A percentile compares a stretch with the other conserved stretches of the same genome.
phyloP scores from a whole-genome alignment of 1,284 basidiomycete species.

The Caloboletus inedulis region DNA sequence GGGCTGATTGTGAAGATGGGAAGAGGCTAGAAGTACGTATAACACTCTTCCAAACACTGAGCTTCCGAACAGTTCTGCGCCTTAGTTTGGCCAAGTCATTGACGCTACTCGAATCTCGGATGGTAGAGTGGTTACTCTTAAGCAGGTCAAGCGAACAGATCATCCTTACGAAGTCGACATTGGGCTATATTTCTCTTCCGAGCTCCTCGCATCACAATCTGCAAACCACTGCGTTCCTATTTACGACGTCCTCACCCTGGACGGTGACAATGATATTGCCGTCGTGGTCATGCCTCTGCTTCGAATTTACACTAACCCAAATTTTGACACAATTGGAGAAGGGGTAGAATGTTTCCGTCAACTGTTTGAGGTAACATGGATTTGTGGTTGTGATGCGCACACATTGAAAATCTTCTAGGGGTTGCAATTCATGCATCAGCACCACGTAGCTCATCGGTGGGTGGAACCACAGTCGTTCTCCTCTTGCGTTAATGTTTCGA shows the following conservation, averaged over 20 bases:
- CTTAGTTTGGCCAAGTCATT: slow-evolving; percentile 20
- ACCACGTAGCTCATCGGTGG: slow-evolving; percentile 20
- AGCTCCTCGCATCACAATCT: too few relatives aligned
- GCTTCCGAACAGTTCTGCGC: too few relatives aligned
- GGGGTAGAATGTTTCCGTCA: slow-evolving; percentile 34
- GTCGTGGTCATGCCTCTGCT: slow-evolving; percentile 36
- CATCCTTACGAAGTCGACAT: slow-evolving; percentile 31
- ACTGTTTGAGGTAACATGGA: slow-evolving; percentile 36
- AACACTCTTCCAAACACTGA: too few relatives aligned
- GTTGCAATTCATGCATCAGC: slow-evolving; percentile 26
- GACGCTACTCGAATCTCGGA: slow-evolving; percentile 35
- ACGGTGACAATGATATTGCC: slow-evolving; percentile 7
- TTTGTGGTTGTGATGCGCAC: rapidly evolving
- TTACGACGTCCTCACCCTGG: slow-evolving; percentile 25
- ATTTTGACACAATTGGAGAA: slow-evolving; percentile 35
- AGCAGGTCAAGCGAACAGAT: slow-evolving; percentile 20
- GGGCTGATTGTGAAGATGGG: slow-evolving; percentile 3
- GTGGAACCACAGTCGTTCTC: background rate
- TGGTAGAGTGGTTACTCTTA: slow-evolving; percentile 30
- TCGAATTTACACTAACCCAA: slow-evolving; percentile 16
- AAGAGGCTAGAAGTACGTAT: slow-evolving; percentile 16
- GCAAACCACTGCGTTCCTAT: slow-evolving; percentile 38
- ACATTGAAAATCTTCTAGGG: slow-evolving; percentile 9
- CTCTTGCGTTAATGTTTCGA: slow-evolving; percentile 22
- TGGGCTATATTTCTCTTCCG: slow-evolving; percentile 20